A percentile compares a stretch with the other conserved stretches of the same genome.
Evolutionary conservation across 2,329 filamentous ascomycete genomes (phyloP).

Genomic region (Penicillium brevicompactum): DNA sequence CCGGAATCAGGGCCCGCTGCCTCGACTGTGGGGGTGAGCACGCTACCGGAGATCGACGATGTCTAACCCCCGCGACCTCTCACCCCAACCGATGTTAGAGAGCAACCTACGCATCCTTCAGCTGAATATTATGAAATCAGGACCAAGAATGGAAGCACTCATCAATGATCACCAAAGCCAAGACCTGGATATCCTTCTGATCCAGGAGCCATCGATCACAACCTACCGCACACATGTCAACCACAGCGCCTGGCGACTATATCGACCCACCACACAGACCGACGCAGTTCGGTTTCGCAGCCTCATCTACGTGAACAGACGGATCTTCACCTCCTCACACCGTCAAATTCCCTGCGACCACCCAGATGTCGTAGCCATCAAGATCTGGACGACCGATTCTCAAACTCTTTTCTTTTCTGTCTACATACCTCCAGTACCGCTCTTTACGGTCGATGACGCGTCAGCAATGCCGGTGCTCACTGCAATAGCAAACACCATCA

Average conservation of each 20-base stretch:
- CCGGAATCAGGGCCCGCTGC: no score
- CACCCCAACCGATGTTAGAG: not conserved
- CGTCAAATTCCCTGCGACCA: not conserved
- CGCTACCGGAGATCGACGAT: no score
- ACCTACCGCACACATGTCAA: not conserved
- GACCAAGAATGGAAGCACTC: not conserved
- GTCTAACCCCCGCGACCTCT: no score
- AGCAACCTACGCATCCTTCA: not conserved
- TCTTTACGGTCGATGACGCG: not conserved
- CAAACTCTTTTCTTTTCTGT: not conserved
- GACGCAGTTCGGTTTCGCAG: not conserved
- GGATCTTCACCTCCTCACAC: not conserved
- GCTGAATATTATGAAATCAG: not conserved
- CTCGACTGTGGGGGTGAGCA: no score
- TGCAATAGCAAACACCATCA: not conserved
- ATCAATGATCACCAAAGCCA: not conserved
- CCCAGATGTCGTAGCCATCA: not conserved
- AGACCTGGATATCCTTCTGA: not conserved
- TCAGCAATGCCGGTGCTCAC: not conserved
- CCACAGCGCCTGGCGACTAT: not conserved
- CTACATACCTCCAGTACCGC: not conserved
- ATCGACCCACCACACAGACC: not conserved
- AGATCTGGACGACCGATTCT: not conserved
- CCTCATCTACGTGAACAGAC: no score
- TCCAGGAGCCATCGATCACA: not conserved